Base-by-base conservation (phyloP, 257 asterid species). In the Salvia splendens region DNA sequence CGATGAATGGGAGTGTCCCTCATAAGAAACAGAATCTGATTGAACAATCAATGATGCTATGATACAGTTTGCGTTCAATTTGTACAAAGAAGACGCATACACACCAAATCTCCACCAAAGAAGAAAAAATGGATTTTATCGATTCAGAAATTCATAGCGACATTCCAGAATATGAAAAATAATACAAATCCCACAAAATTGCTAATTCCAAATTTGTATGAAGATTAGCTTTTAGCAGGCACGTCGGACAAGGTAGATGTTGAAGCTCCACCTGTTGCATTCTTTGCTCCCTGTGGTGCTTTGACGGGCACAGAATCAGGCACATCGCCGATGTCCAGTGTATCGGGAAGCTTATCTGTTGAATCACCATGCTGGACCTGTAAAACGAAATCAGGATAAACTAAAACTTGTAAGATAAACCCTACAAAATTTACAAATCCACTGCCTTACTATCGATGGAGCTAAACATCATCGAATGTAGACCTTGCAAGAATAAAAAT, bases 271-370 rank as follows among this genome's bases (percentile, higher is more conserved):
- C 71, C 70, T 6, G 17, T 67, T 20, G 68, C 67, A n/a, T 69
- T 65, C 84, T 78, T 77, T 58, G 67, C 72, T 58, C 72, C 77
- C 65, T 64, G 80, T 3, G 80, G 67, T 47, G 77, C 20, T 24
- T 57, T 40, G 10, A 73, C 59, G 24, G 66, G 52, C 24, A 77
- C 80, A 5, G 72, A 54, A 67, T 85, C 96, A 8, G 94, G 81
- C 77, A 87, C 95, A 28, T 92, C 98, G 12, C 95, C 96, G 16
- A 92, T 89, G 84, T 92, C 95, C 76, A 89, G 76, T 42, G 85
- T 74, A 54, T 89, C 95, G 0, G 96, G 98, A 68, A 92, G 96
- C 86, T 78, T 85, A 69, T 83, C 79, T 12, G 80, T 72, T 53
- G 77, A 72, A 72, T 82, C 96, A 59, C 63, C 77, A 20, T 82